phyloP scores from a whole-genome alignment of 345 rosid genomes.

The Aquilaria malaccensis region DNA sequence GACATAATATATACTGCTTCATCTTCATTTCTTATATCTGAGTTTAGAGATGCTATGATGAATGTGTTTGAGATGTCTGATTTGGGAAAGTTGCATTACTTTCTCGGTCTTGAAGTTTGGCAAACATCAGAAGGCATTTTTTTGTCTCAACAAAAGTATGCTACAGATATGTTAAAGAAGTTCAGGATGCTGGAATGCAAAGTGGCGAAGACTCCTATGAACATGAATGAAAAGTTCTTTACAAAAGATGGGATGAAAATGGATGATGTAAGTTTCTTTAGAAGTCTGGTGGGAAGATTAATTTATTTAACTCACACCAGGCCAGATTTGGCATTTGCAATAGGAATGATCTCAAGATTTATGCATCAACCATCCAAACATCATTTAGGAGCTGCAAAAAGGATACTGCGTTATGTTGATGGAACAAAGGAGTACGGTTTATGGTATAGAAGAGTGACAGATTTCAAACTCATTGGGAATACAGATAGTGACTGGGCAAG shows the following conservation, averaged over 20 bases:
- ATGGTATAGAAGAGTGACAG: neutral
- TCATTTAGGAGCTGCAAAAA: neutral
- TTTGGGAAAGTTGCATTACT: neutral
- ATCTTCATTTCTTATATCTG: neutral
- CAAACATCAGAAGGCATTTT: neutral
- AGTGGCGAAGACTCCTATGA: neutral
- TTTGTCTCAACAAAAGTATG: conserved; percentile 2
- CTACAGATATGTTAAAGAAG: neutral
- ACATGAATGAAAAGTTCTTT: neutral
- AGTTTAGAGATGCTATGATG: neutral
- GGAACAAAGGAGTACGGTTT: neutral
- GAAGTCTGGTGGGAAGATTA: neutral
- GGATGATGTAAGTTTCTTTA: neutral
- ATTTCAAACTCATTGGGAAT: neutral
- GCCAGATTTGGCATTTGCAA: neutral
- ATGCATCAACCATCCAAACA: neutral
- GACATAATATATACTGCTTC: neutral
- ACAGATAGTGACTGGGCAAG: neutral
- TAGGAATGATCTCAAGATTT: neutral
- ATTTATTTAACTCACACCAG: conserved; percentile 5
- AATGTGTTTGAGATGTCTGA: neutral
- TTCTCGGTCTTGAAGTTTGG: neutral
- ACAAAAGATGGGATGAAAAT: neutral
- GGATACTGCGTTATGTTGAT: neutral
- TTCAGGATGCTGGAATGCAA: neutral